Conservation (phyloP, 2,329 filamentous ascomycete genomes). For the Phialophora tarda region DNA sequence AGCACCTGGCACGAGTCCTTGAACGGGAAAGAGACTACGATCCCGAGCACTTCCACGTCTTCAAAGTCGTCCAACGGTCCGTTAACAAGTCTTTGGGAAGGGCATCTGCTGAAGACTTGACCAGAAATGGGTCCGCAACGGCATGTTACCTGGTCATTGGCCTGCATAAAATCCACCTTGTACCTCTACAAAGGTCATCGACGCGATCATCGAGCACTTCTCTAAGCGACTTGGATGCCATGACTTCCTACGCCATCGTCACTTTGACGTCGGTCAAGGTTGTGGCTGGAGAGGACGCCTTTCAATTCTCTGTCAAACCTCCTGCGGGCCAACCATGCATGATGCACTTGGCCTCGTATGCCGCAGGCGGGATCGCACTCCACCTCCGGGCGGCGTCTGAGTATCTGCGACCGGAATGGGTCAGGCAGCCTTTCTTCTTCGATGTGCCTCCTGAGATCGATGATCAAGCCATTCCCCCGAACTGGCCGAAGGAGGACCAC, state of each 20-base stretch:
- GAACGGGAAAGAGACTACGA: slow-evolving; percentile 73
- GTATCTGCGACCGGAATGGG: slow-evolving; percentile 69
- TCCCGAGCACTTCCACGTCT: slow-evolving; percentile 69
- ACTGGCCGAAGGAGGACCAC: slow-evolving; percentile 62
- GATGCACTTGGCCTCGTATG: slow-evolving; percentile 67
- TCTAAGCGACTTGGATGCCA: slow-evolving; percentile 56
- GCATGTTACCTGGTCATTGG: slow-evolving; percentile 70
- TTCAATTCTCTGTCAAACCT: slow-evolving; percentile 68
- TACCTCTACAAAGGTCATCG: slow-evolving; percentile 66
- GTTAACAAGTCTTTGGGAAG: slow-evolving; percentile 60
- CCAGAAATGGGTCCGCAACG: slow-evolving; percentile 67
- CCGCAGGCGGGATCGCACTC: slow-evolving; percentile 68
- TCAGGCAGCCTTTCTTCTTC: slow-evolving; percentile 66
- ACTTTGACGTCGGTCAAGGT: slow-evolving; percentile 65
- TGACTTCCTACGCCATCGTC: slow-evolving; percentile 67
- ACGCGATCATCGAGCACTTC: slow-evolving; percentile 62
- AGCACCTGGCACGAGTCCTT: slow-evolving; percentile 66
- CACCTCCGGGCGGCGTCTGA: slow-evolving; percentile 66
- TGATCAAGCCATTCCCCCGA: slow-evolving; percentile 56
- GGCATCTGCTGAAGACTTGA: slow-evolving; percentile 69
- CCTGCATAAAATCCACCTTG: slow-evolving; percentile 70
- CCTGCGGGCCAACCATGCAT: slow-evolving; percentile 62
- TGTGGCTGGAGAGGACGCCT: slow-evolving; percentile 67
- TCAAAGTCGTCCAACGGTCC: slow-evolving; percentile 70
- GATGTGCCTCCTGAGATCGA: slow-evolving; percentile 63